These are phyloP conservation scores for Eucalyptus curtisii DNA, from an alignment of 345 rosid species.

Conservation along the genomic window DNA sequence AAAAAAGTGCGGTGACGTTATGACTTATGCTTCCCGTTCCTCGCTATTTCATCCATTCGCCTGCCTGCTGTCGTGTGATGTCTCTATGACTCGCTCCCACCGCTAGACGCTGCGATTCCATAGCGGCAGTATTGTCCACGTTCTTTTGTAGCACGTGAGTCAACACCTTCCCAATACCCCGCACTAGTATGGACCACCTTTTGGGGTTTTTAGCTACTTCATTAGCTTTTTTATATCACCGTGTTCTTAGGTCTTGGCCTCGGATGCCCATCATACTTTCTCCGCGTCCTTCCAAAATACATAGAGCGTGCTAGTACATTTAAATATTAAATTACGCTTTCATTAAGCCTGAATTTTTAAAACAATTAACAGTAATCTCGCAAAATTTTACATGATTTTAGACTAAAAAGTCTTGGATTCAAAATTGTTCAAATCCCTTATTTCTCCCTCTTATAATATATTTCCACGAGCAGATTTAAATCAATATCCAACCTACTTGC, in stretches of 20 bases:
- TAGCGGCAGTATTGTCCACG: neutral
- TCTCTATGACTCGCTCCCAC: neutral
- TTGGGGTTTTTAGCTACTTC: neutral
- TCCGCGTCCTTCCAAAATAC: neutral
- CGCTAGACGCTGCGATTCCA: neutral
- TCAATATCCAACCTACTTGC: neutral
- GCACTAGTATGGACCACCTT: neutral
- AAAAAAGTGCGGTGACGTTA: neutral
- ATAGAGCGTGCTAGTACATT: neutral
- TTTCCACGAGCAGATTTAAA: neutral
- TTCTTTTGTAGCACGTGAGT: neutral
- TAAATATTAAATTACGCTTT: too few relatives aligned
- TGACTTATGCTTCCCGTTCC: neutral
- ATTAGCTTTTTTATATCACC: neutral
- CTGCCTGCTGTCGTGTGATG: neutral
- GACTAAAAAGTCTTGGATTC: neutral
- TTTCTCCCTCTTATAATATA: neutral
- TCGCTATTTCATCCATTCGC: neutral
- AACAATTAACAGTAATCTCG: too few relatives aligned
- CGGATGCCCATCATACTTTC: neutral
- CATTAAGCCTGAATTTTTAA: neutral
- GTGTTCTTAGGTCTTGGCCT: neutral
- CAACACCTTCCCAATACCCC: neutral
- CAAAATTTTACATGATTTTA: rapidly evolving
- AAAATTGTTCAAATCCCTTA: neutral